Evolutionary conservation across 352 stramenopile species (phyloP), one percentile per base, ranked within the genome.

Genomic region (Phytopythium ostracodes): DNA sequence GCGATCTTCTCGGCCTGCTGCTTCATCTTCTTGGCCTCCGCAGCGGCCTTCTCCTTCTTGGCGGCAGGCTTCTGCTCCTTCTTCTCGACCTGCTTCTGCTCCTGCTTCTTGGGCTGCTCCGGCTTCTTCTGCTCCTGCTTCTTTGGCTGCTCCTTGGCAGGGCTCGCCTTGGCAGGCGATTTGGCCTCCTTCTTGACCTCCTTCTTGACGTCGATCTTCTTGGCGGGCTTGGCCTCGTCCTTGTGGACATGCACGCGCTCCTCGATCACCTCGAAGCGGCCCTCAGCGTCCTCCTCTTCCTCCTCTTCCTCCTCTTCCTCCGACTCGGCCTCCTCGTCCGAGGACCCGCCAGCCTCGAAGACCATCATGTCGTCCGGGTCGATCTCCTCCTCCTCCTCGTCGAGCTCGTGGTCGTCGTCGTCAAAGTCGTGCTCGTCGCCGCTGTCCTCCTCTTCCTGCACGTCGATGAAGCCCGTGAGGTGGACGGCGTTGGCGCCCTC

Each of bases 401-500:
- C 75, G 2, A 77, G 68, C 27, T 62, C 64, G 18, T 78, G 64
- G 2, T 71, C 63, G 18, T 67, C 18, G 20, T 88, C 72, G 31
- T 81, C 75, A 31, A 75, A 81, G n/a, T 77, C 76, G 36, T 90
- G 62, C 56, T 85, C 74, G 22, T 88, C 70, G 4, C 85, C 86
- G 38, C 67, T 70, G 27, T 89, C 80, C 18, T 92, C 79, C 20
- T 89, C 83, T 9, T 91, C 82, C 59, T 92, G 53, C 25, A 91
- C 73, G 40, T 95, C 86, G 12, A 95, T 84, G 63, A 91, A 84
- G 14, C 82, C 86, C 24, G 86, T 92, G 44, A 95, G 54, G 71
- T 95, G 86, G 61, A 95, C 88, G 31, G 77, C 70, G 63, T 93
- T 93, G 22, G 76, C 70, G 35, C 86, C 86, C 52, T 92, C 82